Percentiles rank a stretch among this genome's conserved stretches.
Evolutionary conservation across 78 protist genomes (phyloP).

Genomic region (Guillardia theta): DNA sequence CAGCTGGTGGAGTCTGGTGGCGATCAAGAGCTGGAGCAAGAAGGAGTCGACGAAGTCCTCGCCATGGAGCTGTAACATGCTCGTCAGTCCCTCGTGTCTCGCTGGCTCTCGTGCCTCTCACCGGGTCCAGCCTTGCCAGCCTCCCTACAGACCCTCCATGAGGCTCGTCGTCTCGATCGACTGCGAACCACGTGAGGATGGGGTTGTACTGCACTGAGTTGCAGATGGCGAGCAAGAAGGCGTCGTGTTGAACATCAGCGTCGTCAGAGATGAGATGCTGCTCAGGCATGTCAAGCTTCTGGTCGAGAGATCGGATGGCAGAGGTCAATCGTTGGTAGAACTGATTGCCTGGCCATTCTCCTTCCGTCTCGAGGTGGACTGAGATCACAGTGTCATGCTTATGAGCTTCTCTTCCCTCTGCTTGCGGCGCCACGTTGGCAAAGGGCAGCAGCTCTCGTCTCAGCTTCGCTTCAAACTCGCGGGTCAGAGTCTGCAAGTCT

Average conservation of each 20-base stretch:
- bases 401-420: background rate
- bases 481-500: background rate
- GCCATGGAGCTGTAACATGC: no score
- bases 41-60: background rate
- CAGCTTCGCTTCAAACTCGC: background rate
- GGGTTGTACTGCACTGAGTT: background rate
- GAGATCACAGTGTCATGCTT: background rate
- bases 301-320: background rate
- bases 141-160: background rate
- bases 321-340: background rate
- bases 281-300: background rate
- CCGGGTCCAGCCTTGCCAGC: background rate
- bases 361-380: background rate
- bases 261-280: background rate
- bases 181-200: background rate
- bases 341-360: background rate
- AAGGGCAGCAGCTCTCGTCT: background rate
- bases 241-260: background rate
- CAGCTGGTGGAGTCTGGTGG: background rate
- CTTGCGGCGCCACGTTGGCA: background rate
- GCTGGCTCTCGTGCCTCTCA: no score
- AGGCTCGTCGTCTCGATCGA: background rate
- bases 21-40: background rate
- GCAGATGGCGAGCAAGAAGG: background rate
- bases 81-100: no score